Base-by-base conservation (phyloP, 768 basidiomycete genomes). In the Gloeophyllum trabeum region DNA sequence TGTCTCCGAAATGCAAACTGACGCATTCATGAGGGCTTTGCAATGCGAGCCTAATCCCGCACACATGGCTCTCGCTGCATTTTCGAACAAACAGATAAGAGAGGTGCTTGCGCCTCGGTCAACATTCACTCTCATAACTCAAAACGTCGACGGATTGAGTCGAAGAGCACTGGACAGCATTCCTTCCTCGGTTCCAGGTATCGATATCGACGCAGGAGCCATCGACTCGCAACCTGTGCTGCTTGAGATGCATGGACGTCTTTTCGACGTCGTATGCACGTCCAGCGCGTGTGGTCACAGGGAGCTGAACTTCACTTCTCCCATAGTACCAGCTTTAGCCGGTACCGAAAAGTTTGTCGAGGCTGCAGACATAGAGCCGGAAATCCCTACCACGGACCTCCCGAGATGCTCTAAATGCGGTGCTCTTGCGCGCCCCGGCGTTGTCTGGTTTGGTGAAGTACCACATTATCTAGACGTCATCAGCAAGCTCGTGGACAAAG, bases 191-290 rank as follows among this genome's bases (percentile, higher is more conserved):
- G 48, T 35, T 16, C 26, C 36, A 12, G 34, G 28, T 24, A 5
- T 4, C 49, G 20, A 25, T 40, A 43, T 24, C 24, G 35, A 13
- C 20, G 5, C 30, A 43, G 44, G 4, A 43, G 20, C 18, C 38
- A 42, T 36, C 38, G 48, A 18, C 41, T 39, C 14, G 13, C 46
- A 48, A 20, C 46, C 34, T 24, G 46, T 48, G 23, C 44, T 52
- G 10, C 43, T 76, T 22, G 77, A 82, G 51, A 81, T 80, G 75
- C 81, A 81, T 49, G 79, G 78, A 1, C 54, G 68, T 20, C 54
- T 80, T 3, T 69, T 75, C 52, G 73, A 78, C 48, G 63, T 74
- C 6, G 41, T 56, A 23, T 81, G 79, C 61, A 72, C 69, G 0
- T 56, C 58, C 18, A 23, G 44, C 7, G 22, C 41, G 2, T 79